These are phyloP conservation scores for Rhamnella rubrinervis DNA, from an alignment of 331 rosid genomes.

Conservation along the genomic window DNA sequence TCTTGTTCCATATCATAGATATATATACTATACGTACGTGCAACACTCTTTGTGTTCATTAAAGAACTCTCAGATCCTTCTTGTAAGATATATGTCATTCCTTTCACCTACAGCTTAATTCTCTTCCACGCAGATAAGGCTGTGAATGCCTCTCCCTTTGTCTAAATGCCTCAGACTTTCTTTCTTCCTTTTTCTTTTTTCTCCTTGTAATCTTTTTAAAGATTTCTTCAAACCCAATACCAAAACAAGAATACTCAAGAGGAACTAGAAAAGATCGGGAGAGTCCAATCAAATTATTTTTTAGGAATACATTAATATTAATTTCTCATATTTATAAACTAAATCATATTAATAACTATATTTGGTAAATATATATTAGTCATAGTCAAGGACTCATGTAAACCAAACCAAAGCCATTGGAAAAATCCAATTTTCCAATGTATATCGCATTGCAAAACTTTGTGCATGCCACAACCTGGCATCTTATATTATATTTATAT, in stretches of 20 bases:
- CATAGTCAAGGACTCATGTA: no score
- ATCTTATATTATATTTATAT: not conserved
- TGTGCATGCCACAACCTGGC: constrained; percentile 13
- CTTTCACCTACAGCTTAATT: constrained; percentile 42
- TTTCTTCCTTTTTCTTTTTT: constrained; percentile 33
- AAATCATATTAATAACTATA: no score
- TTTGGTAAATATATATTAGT: no score
- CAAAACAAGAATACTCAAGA: not conserved
- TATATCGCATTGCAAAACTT: not conserved
- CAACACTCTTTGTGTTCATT: constrained; percentile 27
- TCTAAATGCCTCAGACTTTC: constrained; percentile 18
- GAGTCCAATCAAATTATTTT: no score
- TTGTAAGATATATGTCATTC: constrained; percentile 52
- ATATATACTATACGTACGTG: not conserved
- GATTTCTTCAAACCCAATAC: constrained; percentile 21
- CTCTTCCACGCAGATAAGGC: constrained; percentile 25
- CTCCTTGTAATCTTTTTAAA: constrained; percentile 39
- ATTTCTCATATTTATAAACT: no score
- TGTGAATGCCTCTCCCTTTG: not conserved
- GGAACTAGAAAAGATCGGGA: no score
- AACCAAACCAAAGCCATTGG: not conserved
- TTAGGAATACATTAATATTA: no score
- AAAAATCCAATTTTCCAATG: not conserved
- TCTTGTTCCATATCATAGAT: constrained; percentile 26
- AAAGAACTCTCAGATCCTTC: constrained; percentile 24